Evolutionary conservation across 306 rosid species (phyloP), one percentile per base, ranked within the genome.

Genomic region (Prunus padus): DNA sequence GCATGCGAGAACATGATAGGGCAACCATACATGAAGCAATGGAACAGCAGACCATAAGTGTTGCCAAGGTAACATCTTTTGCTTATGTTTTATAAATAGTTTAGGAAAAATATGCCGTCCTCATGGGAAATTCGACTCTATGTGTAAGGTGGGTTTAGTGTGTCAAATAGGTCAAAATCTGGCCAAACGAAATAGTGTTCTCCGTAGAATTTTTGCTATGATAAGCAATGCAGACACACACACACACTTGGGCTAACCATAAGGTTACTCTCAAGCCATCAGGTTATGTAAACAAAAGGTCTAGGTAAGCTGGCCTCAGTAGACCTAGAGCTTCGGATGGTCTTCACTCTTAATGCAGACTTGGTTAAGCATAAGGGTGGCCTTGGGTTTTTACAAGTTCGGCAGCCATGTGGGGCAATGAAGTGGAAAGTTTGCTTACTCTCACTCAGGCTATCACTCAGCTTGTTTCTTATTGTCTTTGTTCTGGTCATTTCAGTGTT

Each of bases 1-100:
- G 98, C 83, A 94, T 90, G 98, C 87, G 97, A 85, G 97, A 88
- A 80, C 98, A 94, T 82, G 98, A 94, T 50, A 88, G 98, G 86
- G 93, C 98, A 76, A 94, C 98, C 47, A 92, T 94, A 83, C 98
- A 94, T 82, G 98, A 94, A 87, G 98, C 98, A 86, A 94, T 94
- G 98, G 98, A 92, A 81, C 98, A 94, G 88, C 98, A 94, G 86
- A 94, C 98, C 59, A 92, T 94, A 83, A 94, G 98, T 82, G 97
- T 94, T 60, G 98, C 98, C 82, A 92, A 94, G 97, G 97, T 92
- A 85, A 76, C 81, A 19, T 42, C 68, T 71, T 78, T 76, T 20
- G 30, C 47, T 14, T 57, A 25, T 65, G 31, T 68, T 45, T 16
- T 18, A 30, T 19, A 11, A 51, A 10, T 51, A 15, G 14, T 76